Conservation (phyloP, 768 basidiomycete species). For the Lentinus tigrinus region DNA sequence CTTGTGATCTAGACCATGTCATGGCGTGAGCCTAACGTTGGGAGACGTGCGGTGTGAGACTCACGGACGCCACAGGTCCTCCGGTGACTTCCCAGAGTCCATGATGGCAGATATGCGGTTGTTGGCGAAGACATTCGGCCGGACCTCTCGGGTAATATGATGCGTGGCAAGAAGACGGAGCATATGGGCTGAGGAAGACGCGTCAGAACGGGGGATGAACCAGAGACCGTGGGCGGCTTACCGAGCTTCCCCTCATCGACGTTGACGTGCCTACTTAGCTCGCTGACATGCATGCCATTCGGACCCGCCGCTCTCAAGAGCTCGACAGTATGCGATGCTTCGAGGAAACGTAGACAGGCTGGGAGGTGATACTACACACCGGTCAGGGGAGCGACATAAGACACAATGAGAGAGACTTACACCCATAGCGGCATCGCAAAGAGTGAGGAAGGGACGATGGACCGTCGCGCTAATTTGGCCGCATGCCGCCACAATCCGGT, state of each 20-base stretch:
- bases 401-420: conserved; percentile 38
- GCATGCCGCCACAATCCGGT: conserved; percentile 65
- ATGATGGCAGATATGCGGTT: conserved; percentile 70
- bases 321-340: conserved; percentile 70
- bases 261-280: conserved; percentile 37
- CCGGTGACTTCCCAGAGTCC: conserved; percentile 61
- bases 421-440: conserved; percentile 72
- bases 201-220: neutral
- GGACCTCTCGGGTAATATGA: conserved; percentile 68
- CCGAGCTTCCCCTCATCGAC: conserved; percentile 49
- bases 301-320: conserved; percentile 66
- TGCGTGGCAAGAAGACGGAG: conserved; percentile 78
- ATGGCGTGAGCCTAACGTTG: neutral
- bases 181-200: conserved; percentile 51
- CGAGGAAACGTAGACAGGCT: conserved; percentile 69
- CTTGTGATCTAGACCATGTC: conserved; percentile 43
- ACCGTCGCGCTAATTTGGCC: conserved; percentile 66
- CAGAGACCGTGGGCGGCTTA: conserved; percentile 24
- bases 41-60: conserved; percentile 1
- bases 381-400: neutral
- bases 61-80: conserved; percentile 49
- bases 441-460: conserved; percentile 65
- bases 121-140: conserved; percentile 69
- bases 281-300: conserved; percentile 47
- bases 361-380: conserved; percentile 64